Percentiles rank a stretch among this genome's conserved stretches.
Evolutionary conservation across 192 early-diverging fungal genomes (phyloP).

Genomic region (Linnemannia elongata): DNA sequence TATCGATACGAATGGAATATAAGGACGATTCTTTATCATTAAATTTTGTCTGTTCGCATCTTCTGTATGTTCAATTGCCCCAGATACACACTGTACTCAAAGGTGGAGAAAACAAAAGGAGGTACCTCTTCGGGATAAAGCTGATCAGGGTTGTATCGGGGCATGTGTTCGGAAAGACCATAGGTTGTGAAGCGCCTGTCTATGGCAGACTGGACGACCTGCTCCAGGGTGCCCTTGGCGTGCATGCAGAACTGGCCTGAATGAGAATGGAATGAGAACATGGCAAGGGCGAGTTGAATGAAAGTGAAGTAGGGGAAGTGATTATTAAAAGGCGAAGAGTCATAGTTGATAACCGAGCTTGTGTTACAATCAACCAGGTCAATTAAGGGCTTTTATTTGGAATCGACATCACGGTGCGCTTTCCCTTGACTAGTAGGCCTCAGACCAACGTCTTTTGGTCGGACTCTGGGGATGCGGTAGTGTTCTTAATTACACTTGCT

Average conservation of each 20-base stretch:
- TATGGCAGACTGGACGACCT: slow-evolving; percentile 84
- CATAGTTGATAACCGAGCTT: not conserved
- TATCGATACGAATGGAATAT: slow-evolving; percentile 40
- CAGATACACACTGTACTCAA: not conserved
- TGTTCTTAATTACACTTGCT: too few species aligned
- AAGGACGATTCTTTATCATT: not conserved
- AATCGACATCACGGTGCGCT: too few species aligned
- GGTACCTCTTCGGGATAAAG: slow-evolving; percentile 93
- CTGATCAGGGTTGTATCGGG: slow-evolving; percentile 79
- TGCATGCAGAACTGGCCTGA: slow-evolving; percentile 97
- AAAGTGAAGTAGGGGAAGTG: not conserved
- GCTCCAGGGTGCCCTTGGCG: slow-evolving; percentile 87
- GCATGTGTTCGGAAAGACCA: slow-evolving; percentile 95
- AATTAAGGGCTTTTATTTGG: too few species aligned
- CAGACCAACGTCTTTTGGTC: too few species aligned
- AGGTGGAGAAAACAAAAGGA: too few species aligned
- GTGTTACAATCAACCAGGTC: too few species aligned
- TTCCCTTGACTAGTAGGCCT: too few species aligned
- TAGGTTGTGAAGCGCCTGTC: slow-evolving; percentile 76
- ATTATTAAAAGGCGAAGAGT: not conserved
- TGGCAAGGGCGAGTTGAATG: slow-evolving; percentile 1
- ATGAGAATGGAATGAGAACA: slow-evolving; percentile 91
- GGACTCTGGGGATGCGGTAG: too few species aligned
- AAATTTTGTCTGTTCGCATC: not conserved
- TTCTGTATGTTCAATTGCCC: not conserved